These are phyloP conservation scores for Collybia sp. DNA, from an alignment of 768 basidiomycete species.

Conservation along the genomic window DNA sequence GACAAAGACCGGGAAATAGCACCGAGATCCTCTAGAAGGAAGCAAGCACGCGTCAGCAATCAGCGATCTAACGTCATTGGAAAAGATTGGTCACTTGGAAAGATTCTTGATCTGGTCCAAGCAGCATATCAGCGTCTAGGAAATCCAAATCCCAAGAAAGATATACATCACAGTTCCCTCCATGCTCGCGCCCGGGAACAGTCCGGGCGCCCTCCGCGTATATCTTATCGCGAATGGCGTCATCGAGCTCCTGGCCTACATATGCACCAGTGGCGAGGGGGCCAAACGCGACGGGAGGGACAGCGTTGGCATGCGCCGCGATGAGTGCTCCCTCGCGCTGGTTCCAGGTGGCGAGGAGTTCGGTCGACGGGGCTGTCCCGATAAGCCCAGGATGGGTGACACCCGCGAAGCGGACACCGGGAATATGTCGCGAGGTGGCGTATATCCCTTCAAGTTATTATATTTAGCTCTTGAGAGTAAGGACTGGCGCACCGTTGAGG, in stretches of 20 bases:
- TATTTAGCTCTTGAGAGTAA: background rate
- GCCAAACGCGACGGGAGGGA: constrained; percentile 64
- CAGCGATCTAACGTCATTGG: background rate
- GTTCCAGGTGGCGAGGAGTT: constrained; percentile 73
- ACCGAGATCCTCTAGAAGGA: constrained; percentile 52
- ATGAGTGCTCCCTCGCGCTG: constrained; percentile 64
- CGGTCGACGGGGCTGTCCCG: constrained; percentile 72
- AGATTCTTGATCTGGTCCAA: constrained; percentile 63
- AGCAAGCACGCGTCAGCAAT: background rate
- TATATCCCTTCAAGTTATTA: constrained; percentile 44
- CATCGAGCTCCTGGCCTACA: constrained; percentile 59
- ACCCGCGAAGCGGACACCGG: constrained; percentile 75
- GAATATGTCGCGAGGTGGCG: constrained; percentile 72
- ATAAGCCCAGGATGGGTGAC: constrained; percentile 74
- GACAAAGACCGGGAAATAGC: constrained; percentile 76
- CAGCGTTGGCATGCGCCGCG: constrained; percentile 39
- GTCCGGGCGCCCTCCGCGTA: constrained; percentile 67
- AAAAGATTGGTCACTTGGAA: constrained; percentile 37
- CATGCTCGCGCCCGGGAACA: constrained; percentile 74
- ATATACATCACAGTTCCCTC: constrained; percentile 70
- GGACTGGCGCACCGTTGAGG: constrained; percentile 45
- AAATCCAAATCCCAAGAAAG: background rate
- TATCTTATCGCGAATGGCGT: constrained; percentile 47
- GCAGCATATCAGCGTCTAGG: background rate
- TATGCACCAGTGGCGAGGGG: constrained; percentile 59